Conservation (phyloP, 192 early-diverging fungal species). For the Coemansia sp. region DNA sequence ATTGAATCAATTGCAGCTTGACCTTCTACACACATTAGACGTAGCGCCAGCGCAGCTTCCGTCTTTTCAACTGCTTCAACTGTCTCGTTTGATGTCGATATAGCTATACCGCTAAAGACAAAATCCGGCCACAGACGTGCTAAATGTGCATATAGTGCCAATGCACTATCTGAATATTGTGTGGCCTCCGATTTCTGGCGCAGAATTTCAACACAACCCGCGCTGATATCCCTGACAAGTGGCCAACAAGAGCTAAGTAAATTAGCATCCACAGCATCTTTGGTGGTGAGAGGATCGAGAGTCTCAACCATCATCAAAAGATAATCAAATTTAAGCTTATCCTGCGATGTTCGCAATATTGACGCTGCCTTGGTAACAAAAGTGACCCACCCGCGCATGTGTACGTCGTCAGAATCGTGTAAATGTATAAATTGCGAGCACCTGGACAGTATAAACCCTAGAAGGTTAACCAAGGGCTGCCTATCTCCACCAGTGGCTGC, state of each 20-base stretch:
- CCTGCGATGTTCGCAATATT: conserved; percentile 6
- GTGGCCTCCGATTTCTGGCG: conserved; percentile 32
- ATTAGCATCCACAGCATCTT: conserved; percentile 8
- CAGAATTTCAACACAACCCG: conserved; percentile 31
- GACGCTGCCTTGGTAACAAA: conserved; percentile 4
- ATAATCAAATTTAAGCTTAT: conserved; percentile 25
- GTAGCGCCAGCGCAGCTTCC: conserved; percentile 26
- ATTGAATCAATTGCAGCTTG: conserved; percentile 41
- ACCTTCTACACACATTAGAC: conserved; percentile 41
- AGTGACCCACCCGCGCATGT: conserved; percentile 12
- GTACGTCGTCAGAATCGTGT: neutral
- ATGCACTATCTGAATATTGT: conserved; percentile 30
- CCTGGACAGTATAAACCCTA: conserved; percentile 28
- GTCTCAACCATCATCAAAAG: conserved; percentile 31
- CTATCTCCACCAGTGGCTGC: neutral
- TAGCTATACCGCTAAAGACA: conserved; percentile 12
- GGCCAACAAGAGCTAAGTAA: neutral
- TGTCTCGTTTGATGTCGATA: neutral
- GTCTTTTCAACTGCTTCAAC: neutral
- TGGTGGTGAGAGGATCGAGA: conserved; percentile 29
- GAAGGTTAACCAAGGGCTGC: conserved; percentile 7
- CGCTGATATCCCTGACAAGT: conserved; percentile 14
- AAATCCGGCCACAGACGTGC: conserved; percentile 36
- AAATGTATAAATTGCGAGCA: conserved; percentile 23
- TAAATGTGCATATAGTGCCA: conserved; percentile 43